Evolutionary conservation across 345 rosid genomes (phyloP), one percentile per base, ranked within the genome.

Genomic region (Boechera divaricarpa): DNA sequence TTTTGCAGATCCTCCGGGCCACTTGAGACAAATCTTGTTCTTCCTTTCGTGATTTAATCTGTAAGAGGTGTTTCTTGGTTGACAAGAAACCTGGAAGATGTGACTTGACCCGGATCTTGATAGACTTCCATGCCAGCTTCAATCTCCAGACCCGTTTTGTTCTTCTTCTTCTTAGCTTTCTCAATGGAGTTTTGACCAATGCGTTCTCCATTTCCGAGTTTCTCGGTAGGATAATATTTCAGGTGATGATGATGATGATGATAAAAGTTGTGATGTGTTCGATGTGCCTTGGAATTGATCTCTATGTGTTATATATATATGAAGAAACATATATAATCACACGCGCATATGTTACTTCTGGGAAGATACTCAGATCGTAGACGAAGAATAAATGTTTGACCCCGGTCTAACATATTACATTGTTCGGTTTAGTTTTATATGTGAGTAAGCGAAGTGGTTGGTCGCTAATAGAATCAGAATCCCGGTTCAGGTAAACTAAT

Each of bases 111-210:
- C 69, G 80, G 48, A 63, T 83, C 57, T 75, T 80, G 53, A 85
- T 62, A 5, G 88, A 76, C 52, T 53, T 77, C 90, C 87, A 83
- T 16, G 80, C 76, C 6, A 81, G 49, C 36, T 81, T 88, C 72
- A 81, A 51, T 67, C 51, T 86, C 86, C 86, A 82, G 5, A 59
- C 48, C 45, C 85, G 69, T 42, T 62, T 73, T 69, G 70, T 85
- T 66, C 72, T 59, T 62, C 68, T 61, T 53, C 74, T 75, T 70
- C 72, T 70, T 62, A 69, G 77, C 78, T 82, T 62, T 63, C 52
- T 63, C 15, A 77, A 16, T 29, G 80, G 80, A 38, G 76, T 77
- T 71, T 39, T 70, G 54, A 77, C 12, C 36, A 15, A 29, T 18
- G 80, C 58, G 45, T 47, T 77, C 60, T 77, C 80, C 76, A 77